phyloP scores from a whole-genome alignment of 345 rosid genomes.

The Odontarrhena argentea region DNA sequence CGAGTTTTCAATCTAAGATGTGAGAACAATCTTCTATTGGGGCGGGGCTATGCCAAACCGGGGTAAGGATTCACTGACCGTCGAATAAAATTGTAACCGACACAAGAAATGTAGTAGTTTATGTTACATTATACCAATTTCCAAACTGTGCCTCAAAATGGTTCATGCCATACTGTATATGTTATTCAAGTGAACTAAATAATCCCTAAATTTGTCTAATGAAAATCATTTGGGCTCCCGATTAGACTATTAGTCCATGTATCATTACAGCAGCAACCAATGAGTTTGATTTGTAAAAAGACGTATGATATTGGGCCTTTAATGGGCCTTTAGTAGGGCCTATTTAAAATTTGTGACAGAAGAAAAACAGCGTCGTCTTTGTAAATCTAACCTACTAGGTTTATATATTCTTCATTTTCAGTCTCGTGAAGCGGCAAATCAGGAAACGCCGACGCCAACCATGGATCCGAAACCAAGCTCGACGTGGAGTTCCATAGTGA shows the following conservation, averaged over 20 bases:
- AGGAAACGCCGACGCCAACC: conserved; percentile 14
- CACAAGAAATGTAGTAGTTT: conserved; percentile 1
- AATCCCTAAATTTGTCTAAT: too few species aligned
- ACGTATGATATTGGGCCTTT: too few species aligned
- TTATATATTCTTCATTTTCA: background rate
- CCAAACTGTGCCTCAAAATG: conserved; percentile 1
- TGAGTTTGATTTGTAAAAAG: too few species aligned
- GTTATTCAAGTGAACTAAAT: too few species aligned
- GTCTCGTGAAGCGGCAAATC: conserved; percentile 37
- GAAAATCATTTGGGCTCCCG: too few species aligned
- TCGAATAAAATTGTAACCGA: conserved; percentile 1
- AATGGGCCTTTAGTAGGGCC: background rate
- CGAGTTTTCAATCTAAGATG: conserved; percentile 47
- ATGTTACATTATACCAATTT: background rate
- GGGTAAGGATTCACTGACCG: background rate
- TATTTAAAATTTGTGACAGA: background rate
- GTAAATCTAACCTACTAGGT: too few species aligned
- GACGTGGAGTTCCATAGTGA: conserved; percentile 80
- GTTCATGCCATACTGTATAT: too few species aligned
- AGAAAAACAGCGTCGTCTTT: background rate
- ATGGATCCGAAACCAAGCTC: conserved; percentile 39
- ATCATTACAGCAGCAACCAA: too few species aligned
- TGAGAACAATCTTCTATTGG: conserved; percentile 29
- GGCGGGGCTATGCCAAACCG: background rate
- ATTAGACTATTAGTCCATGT: too few species aligned